phyloP scores from a whole-genome alignment of 1,284 basidiomycete genomes.

The Fomes fomentarius region DNA sequence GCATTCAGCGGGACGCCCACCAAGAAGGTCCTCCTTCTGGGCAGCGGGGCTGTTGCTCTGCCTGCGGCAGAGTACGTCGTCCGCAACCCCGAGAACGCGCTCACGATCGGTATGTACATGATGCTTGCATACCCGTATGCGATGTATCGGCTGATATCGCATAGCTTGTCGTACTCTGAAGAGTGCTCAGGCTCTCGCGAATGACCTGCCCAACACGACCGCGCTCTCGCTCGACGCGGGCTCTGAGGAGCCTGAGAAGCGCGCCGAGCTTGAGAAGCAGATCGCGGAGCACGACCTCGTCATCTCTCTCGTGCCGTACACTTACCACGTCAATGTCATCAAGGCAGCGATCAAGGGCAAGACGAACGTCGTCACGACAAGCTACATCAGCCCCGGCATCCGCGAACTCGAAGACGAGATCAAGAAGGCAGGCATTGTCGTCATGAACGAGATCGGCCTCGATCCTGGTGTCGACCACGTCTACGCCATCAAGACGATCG shows the following conservation, averaged over 20 bases:
- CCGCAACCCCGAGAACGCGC: constrained; percentile 78
- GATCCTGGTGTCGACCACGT: constrained; percentile 96
- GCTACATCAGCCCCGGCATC: constrained; percentile 92
- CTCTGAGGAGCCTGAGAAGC: constrained; percentile 38
- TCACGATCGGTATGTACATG: constrained; percentile 73
- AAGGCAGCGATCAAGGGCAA: constrained; percentile 95
- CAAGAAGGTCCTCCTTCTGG: constrained; percentile 88
- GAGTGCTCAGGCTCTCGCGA: constrained; percentile 71
- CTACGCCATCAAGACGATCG: constrained; percentile 97
- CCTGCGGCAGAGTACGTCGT: constrained; percentile 95
- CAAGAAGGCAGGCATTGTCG: constrained; percentile 90
- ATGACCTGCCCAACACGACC: constrained; percentile 70
- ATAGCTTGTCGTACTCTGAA: constrained; percentile 85
- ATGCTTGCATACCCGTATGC: neutral
- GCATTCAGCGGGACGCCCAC: constrained; percentile 38
- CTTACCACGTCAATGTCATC: constrained; percentile 90
- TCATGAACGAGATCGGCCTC: constrained; percentile 98
- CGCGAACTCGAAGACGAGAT: constrained; percentile 84
- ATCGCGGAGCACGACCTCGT: constrained; percentile 92
- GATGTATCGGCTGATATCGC: neutral
- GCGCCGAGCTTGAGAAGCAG: constrained; percentile 75
- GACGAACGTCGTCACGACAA: constrained; percentile 96
- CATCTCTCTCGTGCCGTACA: constrained; percentile 97
- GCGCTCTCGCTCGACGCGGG: constrained; percentile 87
- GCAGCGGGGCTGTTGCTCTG: constrained; percentile 93